A percentile compares a stretch with the other conserved stretches of the same genome.
Evolutionary conservation across 2,329 filamentous ascomycete genomes (phyloP).

Genomic region (Ophiocordyceps camponoti-leonardi): DNA sequence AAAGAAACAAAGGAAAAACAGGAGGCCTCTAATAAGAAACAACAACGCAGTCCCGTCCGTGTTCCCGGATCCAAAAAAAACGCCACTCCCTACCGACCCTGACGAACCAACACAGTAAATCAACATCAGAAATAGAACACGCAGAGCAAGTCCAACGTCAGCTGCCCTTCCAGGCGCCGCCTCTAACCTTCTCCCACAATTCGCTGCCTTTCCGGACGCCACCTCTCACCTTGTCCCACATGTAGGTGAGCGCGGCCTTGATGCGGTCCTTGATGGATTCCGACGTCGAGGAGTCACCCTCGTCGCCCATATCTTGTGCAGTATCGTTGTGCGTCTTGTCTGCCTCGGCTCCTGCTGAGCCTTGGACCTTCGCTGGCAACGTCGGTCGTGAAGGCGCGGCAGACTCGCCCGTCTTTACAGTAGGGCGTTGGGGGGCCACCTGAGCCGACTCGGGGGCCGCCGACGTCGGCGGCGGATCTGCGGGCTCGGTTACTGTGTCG

Average conservation of each 20-base stretch:
- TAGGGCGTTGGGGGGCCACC: constrained; percentile 5
- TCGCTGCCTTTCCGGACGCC: neutral
- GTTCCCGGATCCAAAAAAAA: neutral
- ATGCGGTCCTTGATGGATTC: constrained; percentile 13
- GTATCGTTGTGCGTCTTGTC: constrained; percentile 2
- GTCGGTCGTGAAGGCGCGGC: constrained; percentile 3
- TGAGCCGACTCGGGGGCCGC: constrained; percentile 2
- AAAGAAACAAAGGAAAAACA: no score
- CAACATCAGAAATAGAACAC: neutral
- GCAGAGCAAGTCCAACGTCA: neutral
- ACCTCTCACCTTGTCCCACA: constrained; percentile 26
- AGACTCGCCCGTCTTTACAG: neutral
- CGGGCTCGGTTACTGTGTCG: constrained; percentile 28
- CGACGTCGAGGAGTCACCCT: constrained; percentile 3
- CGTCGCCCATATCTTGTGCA: constrained; percentile 1
- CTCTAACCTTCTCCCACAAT: constrained; percentile 20
- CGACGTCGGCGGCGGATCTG: constrained; percentile 27
- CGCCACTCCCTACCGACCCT: neutral
- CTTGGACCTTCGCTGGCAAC: neutral
- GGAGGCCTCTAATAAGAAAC: no score
- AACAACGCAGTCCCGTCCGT: neutral
- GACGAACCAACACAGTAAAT: neutral
- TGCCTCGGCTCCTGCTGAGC: constrained; percentile 2
- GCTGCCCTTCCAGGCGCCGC: neutral
- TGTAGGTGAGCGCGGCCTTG: constrained; percentile 24